Base-by-base conservation (phyloP, 2,329 filamentous ascomycete species). In the Neocatenulostroma microsporum region DNA sequence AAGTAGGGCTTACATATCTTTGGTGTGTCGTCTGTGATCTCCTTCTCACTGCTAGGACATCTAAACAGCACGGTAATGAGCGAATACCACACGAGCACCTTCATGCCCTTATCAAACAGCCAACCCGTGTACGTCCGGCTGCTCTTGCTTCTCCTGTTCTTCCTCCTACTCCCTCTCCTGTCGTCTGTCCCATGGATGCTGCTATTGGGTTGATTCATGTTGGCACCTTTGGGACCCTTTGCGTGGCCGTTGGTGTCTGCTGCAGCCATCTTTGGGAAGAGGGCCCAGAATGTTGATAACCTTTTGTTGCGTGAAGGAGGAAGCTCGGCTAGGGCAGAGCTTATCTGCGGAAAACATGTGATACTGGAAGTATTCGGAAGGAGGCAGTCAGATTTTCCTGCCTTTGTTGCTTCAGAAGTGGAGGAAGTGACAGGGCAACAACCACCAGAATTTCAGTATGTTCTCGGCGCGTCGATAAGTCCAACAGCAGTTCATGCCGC, bases 31-130 rank as follows among this genome's bases (percentile, higher is more conserved):
- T 82, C 75, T 51, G 76, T 74, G 53, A 91, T 75, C 18, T 76
- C 72, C 19, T 80, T 73, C 42, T 80, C 63, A 7, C 75, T 76
- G 3, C 78, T 68, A 10, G 89, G 89, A 60, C 89, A 98, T 43
- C 81, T 77, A 59, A 98, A 83, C 41, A 89, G 63, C 37, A 91
- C 67, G 17, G 83, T 91, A 43, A 87, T 62, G 46, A 96, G 78
- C 23, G 80, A 73, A 59, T 91, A 94, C 89, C 89, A 98, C 14
- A 85, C 82, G 40, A 80, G 61, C 29, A 95, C 61, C 54, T 89
- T 58, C 37, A 49, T 20, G 18, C 30, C 40, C 42, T 57, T 57
- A 37, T 55, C 46, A 23, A 50, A 17, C 18, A 46, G 17, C 51
- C 52, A 56, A 26, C 39, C 34, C 12, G 15, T 14, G 10, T 26